Conservation (phyloP, 2,329 filamentous ascomycete genomes). For the Leptosphaerulina australis region DNA sequence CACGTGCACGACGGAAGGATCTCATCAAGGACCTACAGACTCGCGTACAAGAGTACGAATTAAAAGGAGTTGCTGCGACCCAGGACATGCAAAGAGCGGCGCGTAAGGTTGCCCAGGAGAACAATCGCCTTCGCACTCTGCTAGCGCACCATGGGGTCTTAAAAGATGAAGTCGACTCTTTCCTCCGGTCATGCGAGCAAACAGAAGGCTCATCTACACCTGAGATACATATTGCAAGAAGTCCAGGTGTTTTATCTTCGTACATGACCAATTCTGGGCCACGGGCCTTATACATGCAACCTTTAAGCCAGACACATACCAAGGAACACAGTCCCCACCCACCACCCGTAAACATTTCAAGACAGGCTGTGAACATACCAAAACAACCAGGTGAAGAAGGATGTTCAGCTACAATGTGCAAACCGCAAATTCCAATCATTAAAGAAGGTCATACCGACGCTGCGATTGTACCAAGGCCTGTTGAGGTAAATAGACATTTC, state of each 20-base stretch:
- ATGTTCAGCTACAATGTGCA: neutral
- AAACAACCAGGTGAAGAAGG: neutral
- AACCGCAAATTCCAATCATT: neutral
- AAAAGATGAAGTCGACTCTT: slow-evolving; percentile 28
- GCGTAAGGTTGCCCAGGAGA: slow-evolving; percentile 70
- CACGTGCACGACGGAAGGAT: slow-evolving; percentile 71
- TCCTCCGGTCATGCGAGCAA: slow-evolving; percentile 23
- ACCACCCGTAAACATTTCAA: neutral
- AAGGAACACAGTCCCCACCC: neutral
- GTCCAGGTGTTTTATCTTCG: neutral
- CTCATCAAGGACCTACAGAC: slow-evolving; percentile 71
- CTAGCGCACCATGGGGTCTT: slow-evolving; percentile 49
- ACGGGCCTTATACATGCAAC: neutral
- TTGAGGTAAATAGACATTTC: slow-evolving; percentile 1
- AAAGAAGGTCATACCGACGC: neutral
- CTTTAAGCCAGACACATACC: neutral
- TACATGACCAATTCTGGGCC: slow-evolving; percentile 2
- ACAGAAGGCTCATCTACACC: slow-evolving; percentile 3
- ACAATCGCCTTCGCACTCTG: slow-evolving; percentile 64
- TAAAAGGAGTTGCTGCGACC: slow-evolving; percentile 67
- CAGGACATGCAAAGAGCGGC: slow-evolving; percentile 72
- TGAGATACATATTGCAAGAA: neutral
- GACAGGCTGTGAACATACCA: neutral
- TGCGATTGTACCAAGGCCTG: neutral
- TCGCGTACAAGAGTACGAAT: slow-evolving; percentile 66